phyloP scores from a whole-genome alignment of 495 filamentous ascomycete genomes.

The Penicillium longicatenatum region DNA sequence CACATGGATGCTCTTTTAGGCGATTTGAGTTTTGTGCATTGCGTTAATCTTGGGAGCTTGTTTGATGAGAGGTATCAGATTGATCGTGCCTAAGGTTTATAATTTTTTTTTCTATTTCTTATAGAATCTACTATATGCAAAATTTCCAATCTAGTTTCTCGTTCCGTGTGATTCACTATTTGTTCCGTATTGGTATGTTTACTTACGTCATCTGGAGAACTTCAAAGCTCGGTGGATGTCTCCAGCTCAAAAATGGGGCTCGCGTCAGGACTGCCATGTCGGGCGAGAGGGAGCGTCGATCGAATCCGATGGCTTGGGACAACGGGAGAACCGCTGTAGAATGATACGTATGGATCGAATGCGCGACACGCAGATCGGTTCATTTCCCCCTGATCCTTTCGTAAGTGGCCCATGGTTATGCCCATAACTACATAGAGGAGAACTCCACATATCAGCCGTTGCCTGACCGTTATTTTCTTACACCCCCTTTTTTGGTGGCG shows the following conservation, averaged over 20 bases:
- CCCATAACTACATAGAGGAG: too few species aligned
- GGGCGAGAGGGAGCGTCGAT: conserved; percentile 24
- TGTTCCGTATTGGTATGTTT: background rate
- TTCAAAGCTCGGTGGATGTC: too few species aligned
- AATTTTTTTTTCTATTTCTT: background rate
- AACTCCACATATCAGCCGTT: background rate
- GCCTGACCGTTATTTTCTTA: background rate
- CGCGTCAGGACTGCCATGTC: conserved; percentile 13
- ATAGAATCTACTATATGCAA: background rate
- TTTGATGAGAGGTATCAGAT: background rate
- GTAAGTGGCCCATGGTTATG: conserved; percentile 7
- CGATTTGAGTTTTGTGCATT: background rate
- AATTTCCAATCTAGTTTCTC: too few species aligned
- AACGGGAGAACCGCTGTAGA: conserved; percentile 20
- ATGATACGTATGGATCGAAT: background rate
- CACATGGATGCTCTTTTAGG: too few species aligned
- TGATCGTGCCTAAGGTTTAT: background rate
- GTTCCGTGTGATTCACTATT: too few species aligned
- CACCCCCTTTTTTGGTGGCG: background rate
- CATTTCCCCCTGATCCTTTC: conserved; percentile 7
- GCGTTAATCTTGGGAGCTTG: background rate
- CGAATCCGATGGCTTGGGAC: conserved; percentile 26
- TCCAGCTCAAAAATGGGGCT: conserved; percentile 12
- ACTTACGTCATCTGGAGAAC: background rate
- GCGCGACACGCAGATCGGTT: background rate